phyloP scores from a whole-genome alignment of 805 yeast genomes.

The Hanseniaspora meyeri region DNA sequence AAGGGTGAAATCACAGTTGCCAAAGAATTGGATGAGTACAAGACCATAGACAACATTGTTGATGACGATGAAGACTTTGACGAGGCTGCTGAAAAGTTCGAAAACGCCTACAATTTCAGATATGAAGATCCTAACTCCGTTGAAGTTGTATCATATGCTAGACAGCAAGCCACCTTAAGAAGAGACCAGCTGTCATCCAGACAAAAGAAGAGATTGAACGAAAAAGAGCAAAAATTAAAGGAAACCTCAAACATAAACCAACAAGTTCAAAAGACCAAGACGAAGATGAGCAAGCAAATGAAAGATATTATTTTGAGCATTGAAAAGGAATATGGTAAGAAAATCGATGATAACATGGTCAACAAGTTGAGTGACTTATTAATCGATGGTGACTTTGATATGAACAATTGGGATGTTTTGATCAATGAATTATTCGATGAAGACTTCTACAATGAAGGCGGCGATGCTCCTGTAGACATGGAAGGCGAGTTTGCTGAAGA shows the following conservation, averaged over 20 bases:
- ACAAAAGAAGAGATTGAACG: slow-evolving; percentile 68
- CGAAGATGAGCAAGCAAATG: slow-evolving; percentile 32
- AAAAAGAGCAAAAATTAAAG: slow-evolving; percentile 40
- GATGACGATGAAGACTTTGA: slow-evolving; percentile 81
- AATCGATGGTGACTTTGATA: slow-evolving; percentile 83
- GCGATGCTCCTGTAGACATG: slow-evolving; percentile 40
- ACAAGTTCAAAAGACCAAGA: slow-evolving; percentile 41
- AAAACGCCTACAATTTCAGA: slow-evolving; percentile 86
- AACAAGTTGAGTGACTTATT: slow-evolving; percentile 62
- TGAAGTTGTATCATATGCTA: slow-evolving; percentile 87
- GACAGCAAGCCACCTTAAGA: slow-evolving; percentile 84
- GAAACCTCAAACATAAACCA: slow-evolving; percentile 59
- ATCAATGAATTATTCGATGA: slow-evolving; percentile 80
- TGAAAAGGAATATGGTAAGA: slow-evolving; percentile 34
- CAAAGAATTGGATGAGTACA: slow-evolving; percentile 21
- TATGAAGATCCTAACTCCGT: slow-evolving; percentile 85
- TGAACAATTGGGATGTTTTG: slow-evolving; percentile 79
- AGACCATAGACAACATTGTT: slow-evolving; percentile 21
- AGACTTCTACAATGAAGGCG: slow-evolving; percentile 53
- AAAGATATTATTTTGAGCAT: slow-evolving; percentile 45
- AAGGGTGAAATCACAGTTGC: slow-evolving; percentile 35
- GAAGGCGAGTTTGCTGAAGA: slow-evolving; percentile 30
- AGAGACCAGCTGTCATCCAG: slow-evolving; percentile 63
- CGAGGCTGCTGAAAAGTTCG: slow-evolving; percentile 81
- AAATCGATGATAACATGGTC: slow-evolving; percentile 43